Evolutionary conservation across 2,329 filamentous ascomycete species (phyloP).

Genomic region (Taxawa tesnikishii): DNA sequence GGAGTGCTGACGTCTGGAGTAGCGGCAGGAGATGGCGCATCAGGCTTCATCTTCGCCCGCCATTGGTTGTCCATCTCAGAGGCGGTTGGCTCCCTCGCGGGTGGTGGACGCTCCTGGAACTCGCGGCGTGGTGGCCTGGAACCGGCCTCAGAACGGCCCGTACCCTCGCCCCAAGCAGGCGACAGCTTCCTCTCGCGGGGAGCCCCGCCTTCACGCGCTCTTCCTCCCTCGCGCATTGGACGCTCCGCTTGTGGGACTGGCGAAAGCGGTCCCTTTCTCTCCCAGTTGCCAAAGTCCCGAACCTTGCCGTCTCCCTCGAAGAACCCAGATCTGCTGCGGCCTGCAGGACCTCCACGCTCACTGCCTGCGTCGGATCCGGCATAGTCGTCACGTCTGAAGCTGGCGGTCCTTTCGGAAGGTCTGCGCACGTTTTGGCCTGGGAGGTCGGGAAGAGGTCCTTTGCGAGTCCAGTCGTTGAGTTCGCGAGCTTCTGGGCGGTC

Average conservation of each 20-base stretch:
- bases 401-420: conserved; percentile 35
- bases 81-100: conserved; percentile 66
- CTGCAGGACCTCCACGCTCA: conserved; percentile 55
- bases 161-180: conserved; percentile 61
- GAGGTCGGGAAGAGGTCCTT: conserved; percentile 72
- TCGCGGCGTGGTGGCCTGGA: conserved; percentile 70
- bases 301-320: conserved; percentile 60
- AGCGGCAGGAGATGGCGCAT: conserved; percentile 50
- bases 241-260: conserved; percentile 41
- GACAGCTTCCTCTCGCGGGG: conserved; percentile 39
- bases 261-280: conserved; percentile 83
- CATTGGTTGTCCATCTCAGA: conserved; percentile 90
- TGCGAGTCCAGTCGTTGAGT: conserved; percentile 82
- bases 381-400: conserved; percentile 23
- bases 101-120: conserved; percentile 54
- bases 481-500: conserved; percentile 72
- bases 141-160: conserved; percentile 51
- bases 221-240: conserved; percentile 42
- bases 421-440: conserved; percentile 45
- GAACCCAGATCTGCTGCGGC: conserved; percentile 54
- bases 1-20: conserved; percentile 66
- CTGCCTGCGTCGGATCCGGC: conserved; percentile 39
- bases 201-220: conserved; percentile 48
- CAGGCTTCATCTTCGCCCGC: conserved; percentile 85
- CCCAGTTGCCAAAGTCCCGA: conserved; percentile 82